Conservation (phyloP, 116 monocot species). For the Cymodocea nodosa region DNA sequence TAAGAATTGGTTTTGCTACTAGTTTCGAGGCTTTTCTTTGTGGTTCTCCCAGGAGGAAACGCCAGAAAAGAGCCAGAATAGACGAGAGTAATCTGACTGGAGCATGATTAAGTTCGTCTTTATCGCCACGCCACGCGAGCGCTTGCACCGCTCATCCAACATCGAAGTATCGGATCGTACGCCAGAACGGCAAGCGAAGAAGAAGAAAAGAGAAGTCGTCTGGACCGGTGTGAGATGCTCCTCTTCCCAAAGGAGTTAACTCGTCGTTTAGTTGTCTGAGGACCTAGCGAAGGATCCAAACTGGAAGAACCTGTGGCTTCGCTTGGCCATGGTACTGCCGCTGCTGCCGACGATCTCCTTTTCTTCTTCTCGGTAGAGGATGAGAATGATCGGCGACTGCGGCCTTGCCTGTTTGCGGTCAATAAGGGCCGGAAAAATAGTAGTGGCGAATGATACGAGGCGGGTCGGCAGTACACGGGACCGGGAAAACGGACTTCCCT, state of each 20-base stretch:
- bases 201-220: neutral
- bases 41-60: conserved; percentile 80
- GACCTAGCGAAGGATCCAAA: conserved; percentile 22
- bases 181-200: neutral
- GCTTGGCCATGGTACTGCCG: neutral
- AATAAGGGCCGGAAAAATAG: too few species aligned
- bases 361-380: too few species aligned
- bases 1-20: conserved; percentile 1
- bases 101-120: conserved; percentile 60
- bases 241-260: neutral
- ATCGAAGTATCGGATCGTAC: conserved; percentile 19
- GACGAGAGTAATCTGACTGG: conserved; percentile 60
- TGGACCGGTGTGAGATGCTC: neutral
- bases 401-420: too few species aligned
- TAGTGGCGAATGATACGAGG: too few species aligned
- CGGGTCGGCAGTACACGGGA: too few species aligned
- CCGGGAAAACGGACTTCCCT: too few species aligned
- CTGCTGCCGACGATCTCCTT: too few species aligned
- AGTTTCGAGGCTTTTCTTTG: conserved; percentile 73
- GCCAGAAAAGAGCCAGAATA: conserved; percentile 82
- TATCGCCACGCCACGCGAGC: conserved; percentile 27
- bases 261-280: neutral
- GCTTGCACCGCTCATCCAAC: conserved; percentile 26
- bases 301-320: conserved; percentile 66
- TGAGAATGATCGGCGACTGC: too few species aligned